Base-by-base conservation (phyloP, 768 basidiomycete species). In the Sarcodon sp. region DNA sequence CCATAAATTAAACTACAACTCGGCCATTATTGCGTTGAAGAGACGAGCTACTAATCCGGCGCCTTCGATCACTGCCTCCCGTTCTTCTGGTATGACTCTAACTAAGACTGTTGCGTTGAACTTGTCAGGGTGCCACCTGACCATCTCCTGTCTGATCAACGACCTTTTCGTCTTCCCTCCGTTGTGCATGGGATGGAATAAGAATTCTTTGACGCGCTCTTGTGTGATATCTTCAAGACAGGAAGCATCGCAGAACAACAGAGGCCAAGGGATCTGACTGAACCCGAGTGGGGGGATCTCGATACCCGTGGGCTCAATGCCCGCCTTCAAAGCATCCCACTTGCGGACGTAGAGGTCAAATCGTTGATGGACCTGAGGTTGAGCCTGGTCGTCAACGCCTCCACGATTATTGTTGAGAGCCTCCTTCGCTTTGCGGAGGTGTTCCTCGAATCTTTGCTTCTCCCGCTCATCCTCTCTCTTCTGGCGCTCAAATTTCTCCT, bases 51-150 rank as follows among this genome's bases (percentile, higher is more conserved):
- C 59, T 1, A 52, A 50, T 4, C 65, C 70, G 10, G 69, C 66
- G 0, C 66, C 67, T 45, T 64, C 64, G 37, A 47, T 50, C 4
- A 71, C 68, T 8, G 47, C 47, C 15, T 54, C 57, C 41, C 60
- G 60, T 11, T 76, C 64, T 3, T 55, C 49, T 4, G 53, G 52
- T 4, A 55, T 48, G 7, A 77, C 62, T 43, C 62, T 68, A 7
- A 55, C 53, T 27, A 71, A 46, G 10, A 71, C 55, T 7, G 55
- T 63, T 10, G 55, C 48, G 48, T 69, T 57, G 53, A 77, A 71
- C 53, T 73, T 77, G 52, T 80, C 77, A 4, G 76, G 73, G 51
- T 80, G 76, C 66, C 71, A 80, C 16, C 68, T 65, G 41, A 75
- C 55, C 32, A 77, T 57, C 52, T 79, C 76, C n/a, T 50, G 51